Evolutionary conservation across 257 asterid genomes (phyloP), one percentile per base, ranked within the genome.

Genomic region (Haberlea rhodopensis): DNA sequence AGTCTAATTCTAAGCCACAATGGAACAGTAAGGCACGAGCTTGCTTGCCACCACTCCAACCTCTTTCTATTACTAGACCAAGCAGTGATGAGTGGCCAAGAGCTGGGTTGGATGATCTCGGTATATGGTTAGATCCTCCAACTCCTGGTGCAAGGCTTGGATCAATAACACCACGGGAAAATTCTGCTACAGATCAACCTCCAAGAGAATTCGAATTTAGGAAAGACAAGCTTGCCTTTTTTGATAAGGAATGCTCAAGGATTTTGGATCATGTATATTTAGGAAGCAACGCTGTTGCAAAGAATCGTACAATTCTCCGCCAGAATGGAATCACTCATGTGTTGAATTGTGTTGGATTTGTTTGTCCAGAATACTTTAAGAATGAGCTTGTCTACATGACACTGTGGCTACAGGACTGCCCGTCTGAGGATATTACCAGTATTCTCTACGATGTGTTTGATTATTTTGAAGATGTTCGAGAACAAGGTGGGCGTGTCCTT

Each of bases 41-140:
- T 4, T 87, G 94, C 71, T 82, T 92, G 81, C 96, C 96, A 0
- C 97, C 99, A 7, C 96, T 91, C 60, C 98, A 89, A 78, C 99
- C 96, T 22, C 94, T 92, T 51, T 85, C 94, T 9, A 82, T 89
- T 6, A 57, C 60, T 29, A 83, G 89, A 18, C 89, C 95, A 6
- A 78, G 48, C 57, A 56, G 77, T 18, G 95, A 92, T 55, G 94
- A 87, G 48, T 92, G 99, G 99, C 99, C 99, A 1, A 81, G 72
- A 65, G 89, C 94, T 55, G 96, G 95, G 2, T 87, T 91, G 0
- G 97, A 92, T 60, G 99, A 92, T 79, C 85, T 89, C 69, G 99
- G 99, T 43, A 24, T 84, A 73, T 92, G 97, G 99, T 79, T 77
- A 0, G 71, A 70, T 66, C 95, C 94, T 31, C 79, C 90, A 1